Percentiles rank a stretch among this genome's conserved stretches.
phyloP scores from a whole-genome alignment of 148 eudicot genomes.

The Gaultheria prostrata region DNA sequence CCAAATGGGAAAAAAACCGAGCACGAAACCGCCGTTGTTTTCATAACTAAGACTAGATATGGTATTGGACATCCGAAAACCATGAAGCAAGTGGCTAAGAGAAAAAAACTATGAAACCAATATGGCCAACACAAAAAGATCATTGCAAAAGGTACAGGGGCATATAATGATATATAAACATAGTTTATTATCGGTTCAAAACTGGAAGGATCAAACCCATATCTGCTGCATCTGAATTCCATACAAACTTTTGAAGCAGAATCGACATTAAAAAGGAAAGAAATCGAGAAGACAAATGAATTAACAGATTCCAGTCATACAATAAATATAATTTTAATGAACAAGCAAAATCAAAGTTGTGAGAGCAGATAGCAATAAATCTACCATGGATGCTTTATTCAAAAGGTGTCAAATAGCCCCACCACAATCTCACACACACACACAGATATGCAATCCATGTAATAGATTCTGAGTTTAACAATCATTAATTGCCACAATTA shows the following conservation, averaged over 20 bases:
- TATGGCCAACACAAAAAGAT: neutral
- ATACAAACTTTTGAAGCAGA: neutral
- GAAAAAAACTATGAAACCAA: neutral
- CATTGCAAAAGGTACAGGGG: neutral
- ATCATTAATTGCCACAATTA: neutral
- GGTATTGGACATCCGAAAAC: neutral
- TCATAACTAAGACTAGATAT: neutral
- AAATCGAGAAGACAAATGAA: neutral
- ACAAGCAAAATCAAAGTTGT: neutral
- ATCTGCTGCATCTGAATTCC: neutral
- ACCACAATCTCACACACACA: neutral
- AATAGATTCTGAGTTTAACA: neutral
- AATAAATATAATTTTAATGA: neutral
- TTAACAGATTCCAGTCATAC: neutral
- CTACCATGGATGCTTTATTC: neutral
- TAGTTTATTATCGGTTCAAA: conserved; percentile 3
- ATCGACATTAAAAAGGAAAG: neutral
- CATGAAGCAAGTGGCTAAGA: neutral
- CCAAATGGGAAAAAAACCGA: neutral
- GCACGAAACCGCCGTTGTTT: neutral
- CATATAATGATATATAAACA: no score
- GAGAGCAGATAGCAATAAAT: neutral
- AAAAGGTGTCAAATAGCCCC: neutral
- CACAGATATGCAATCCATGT: neutral
- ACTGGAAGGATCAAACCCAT: neutral